A percentile compares a stretch with the other conserved stretches of the same genome.
These are phyloP conservation scores for Penicillium ucsense DNA, from an alignment of 495 filamentous ascomycete species.

Conservation along the genomic window DNA sequence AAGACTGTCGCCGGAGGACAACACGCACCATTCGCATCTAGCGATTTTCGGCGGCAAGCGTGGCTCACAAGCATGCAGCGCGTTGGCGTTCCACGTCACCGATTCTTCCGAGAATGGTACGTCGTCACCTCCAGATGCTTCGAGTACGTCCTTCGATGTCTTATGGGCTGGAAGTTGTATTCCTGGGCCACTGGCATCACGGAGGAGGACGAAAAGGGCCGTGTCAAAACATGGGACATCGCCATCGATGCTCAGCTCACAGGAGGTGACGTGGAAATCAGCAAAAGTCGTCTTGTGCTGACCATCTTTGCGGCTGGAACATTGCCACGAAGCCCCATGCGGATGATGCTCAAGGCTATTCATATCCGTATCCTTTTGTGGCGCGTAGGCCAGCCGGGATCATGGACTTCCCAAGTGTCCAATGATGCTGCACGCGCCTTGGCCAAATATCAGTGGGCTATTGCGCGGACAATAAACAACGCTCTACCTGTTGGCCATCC, in stretches of 20 bases:
- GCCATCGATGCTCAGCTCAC: constrained; percentile 90
- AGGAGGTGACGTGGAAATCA: constrained; percentile 87
- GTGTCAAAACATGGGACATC: constrained; percentile 89
- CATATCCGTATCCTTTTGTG: constrained; percentile 83
- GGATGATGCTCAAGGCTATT: constrained; percentile 85
- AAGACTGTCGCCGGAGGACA: constrained; percentile 19
- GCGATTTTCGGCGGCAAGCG: constrained; percentile 77
- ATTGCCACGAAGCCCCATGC: constrained; percentile 69
- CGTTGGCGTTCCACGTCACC: constrained; percentile 85
- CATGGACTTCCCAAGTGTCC: constrained; percentile 49
- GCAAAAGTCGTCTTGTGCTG: constrained; percentile 73
- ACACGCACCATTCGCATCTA: constrained; percentile 62
- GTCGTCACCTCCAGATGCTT: constrained; percentile 70
- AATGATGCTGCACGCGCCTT: constrained; percentile 57
- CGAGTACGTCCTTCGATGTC: constrained; percentile 70
- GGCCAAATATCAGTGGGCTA: constrained; percentile 69
- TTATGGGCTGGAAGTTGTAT: constrained; percentile 68
- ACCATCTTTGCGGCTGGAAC: constrained; percentile 86
- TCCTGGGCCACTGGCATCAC: constrained; percentile 69
- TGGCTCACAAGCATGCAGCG: constrained; percentile 94
- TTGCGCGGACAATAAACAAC: constrained; percentile 57
- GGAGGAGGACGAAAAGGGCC: constrained; percentile 74
- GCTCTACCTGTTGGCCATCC: constrained; percentile 45
- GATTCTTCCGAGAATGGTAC: constrained; percentile 72
- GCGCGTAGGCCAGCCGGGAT: constrained; percentile 57